Conservation (phyloP, 805 yeast species). For the Lipomyces chichibuensis region DNA sequence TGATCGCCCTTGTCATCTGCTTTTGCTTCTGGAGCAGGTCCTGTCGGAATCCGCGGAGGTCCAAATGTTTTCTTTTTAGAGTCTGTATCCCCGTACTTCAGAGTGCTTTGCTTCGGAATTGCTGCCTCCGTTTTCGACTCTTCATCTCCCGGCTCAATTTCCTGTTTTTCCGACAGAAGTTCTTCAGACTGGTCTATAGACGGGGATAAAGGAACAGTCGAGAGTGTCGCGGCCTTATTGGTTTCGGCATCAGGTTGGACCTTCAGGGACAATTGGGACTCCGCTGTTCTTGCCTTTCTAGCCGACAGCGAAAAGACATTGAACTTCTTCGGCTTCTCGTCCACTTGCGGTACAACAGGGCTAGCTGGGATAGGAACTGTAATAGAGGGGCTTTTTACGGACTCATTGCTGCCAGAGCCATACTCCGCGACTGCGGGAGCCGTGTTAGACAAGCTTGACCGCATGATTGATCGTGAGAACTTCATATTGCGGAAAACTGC, state of each 20-base stretch:
- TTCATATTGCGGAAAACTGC: constrained; percentile 9
- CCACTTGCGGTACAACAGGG: not conserved
- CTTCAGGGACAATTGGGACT: not conserved
- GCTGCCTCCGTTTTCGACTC: not conserved
- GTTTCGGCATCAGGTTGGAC: not conserved
- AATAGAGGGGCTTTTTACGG: not conserved
- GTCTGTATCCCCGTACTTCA: not conserved
- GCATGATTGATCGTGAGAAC: not conserved
- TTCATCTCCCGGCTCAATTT: not conserved
- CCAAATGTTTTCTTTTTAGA: not conserved
- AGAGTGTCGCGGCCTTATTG: constrained; percentile 6
- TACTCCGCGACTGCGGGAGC: not conserved
- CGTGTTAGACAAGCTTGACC: not conserved
- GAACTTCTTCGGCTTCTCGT: not conserved
- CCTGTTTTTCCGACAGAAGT: not conserved
- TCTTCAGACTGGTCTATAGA: not conserved
- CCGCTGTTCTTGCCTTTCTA: constrained; percentile 18
- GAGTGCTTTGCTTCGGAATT: not conserved
- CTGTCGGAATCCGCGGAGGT: not conserved
- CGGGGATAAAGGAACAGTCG: constrained; percentile 22
- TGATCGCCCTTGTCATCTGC: not conserved
- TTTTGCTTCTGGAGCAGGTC: not conserved
- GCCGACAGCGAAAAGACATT: constrained; percentile 17
- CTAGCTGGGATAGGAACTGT: not conserved
- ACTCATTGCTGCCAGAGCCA: not conserved